These are phyloP conservation scores for Mycena sp. DNA, from an alignment of 1,284 basidiomycete genomes.

Conservation along the genomic window DNA sequence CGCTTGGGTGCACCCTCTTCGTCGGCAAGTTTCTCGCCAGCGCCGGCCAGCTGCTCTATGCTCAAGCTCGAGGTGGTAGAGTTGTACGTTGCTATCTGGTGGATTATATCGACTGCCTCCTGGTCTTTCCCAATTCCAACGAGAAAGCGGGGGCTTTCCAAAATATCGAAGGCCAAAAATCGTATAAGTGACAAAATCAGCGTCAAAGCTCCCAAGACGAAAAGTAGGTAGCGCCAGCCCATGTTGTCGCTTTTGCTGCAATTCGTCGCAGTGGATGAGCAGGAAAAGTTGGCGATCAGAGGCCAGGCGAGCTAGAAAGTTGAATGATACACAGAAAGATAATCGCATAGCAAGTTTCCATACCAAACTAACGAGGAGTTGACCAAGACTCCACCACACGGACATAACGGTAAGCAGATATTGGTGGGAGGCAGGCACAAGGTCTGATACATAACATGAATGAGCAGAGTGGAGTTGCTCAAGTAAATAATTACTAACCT, in stretches of 20 bases:
- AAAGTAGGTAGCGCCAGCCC: slow-evolving; percentile 81
- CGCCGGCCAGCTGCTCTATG: slow-evolving; percentile 55
- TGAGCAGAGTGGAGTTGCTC: neutral
- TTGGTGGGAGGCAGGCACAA: slow-evolving; percentile 72
- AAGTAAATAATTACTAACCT: slow-evolving; percentile 50
- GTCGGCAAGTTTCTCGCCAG: slow-evolving; percentile 38
- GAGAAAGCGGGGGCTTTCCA: slow-evolving; percentile 81
- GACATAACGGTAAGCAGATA: slow-evolving; percentile 75
- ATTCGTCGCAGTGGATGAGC: slow-evolving; percentile 48
- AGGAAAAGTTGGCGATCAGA: slow-evolving; percentile 70
- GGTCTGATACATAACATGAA: slow-evolving; percentile 52
- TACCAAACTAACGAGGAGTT: slow-evolving; percentile 70
- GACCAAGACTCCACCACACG: slow-evolving; percentile 78
- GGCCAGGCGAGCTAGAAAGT: slow-evolving; percentile 67
- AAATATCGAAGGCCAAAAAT: slow-evolving; percentile 78
- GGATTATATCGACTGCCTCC: slow-evolving; percentile 76
- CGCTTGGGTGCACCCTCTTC: slow-evolving; percentile 32
- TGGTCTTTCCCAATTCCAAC: slow-evolving; percentile 77
- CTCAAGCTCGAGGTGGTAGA: slow-evolving; percentile 55
- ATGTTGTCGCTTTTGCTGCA: slow-evolving; percentile 58
- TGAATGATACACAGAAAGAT: slow-evolving; percentile 40
- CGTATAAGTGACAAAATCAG: slow-evolving; percentile 72
- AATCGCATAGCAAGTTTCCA: slow-evolving; percentile 33
- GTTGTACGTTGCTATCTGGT: slow-evolving; percentile 77
- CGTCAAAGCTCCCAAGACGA: slow-evolving; percentile 69